These are phyloP conservation scores for Lipomyces kockii DNA, from an alignment of 805 yeast genomes.

Conservation along the genomic window DNA sequence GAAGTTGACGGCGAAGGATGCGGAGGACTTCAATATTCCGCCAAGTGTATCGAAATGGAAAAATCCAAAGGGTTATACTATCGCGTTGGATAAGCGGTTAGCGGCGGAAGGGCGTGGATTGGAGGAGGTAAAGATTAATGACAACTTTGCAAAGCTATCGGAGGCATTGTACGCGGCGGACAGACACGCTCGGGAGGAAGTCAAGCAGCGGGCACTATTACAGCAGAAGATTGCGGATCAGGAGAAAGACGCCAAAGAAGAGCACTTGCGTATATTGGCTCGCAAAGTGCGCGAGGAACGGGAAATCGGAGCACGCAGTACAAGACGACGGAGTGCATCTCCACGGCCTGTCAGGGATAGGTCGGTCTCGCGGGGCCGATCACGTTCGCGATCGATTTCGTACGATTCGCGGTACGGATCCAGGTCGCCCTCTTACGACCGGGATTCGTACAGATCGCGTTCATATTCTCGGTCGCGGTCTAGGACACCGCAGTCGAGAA, in stretches of 20 bases:
- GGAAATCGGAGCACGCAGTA: constrained; percentile 2
- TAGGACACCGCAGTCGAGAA: constrained; percentile 1
- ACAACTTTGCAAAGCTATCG: constrained; percentile 65
- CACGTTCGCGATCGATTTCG: constrained; percentile 17
- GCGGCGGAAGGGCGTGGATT: constrained; percentile 55
- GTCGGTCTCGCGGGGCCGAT: constrained; percentile 10
- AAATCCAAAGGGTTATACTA: constrained; percentile 86
- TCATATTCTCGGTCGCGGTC: constrained; percentile 21
- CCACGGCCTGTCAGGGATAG: constrained; percentile 14
- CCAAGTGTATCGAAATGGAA: constrained; percentile 95
- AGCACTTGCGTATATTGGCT: constrained; percentile 56
- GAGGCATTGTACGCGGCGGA: constrained; percentile 77
- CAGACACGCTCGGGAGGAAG: constrained; percentile 59
- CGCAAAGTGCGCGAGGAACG: constrained; percentile 53
- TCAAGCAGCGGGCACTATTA: constrained; percentile 56
- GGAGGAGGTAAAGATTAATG: constrained; percentile 52
- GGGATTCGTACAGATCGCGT: constrained; percentile 15
- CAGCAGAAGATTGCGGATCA: constrained; percentile 57
- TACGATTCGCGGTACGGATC: constrained; percentile 18
- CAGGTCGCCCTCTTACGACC: constrained; percentile 15
- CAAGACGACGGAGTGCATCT: constrained; percentile 22
- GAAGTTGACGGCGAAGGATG: constrained; percentile 69
- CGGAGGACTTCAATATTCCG: constrained; percentile 83
- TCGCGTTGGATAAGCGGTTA: constrained; percentile 76
- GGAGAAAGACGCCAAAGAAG: constrained; percentile 57